phyloP scores from a whole-genome alignment of 495 filamentous ascomycete species.

The Glarea lozoyensis region DNA sequence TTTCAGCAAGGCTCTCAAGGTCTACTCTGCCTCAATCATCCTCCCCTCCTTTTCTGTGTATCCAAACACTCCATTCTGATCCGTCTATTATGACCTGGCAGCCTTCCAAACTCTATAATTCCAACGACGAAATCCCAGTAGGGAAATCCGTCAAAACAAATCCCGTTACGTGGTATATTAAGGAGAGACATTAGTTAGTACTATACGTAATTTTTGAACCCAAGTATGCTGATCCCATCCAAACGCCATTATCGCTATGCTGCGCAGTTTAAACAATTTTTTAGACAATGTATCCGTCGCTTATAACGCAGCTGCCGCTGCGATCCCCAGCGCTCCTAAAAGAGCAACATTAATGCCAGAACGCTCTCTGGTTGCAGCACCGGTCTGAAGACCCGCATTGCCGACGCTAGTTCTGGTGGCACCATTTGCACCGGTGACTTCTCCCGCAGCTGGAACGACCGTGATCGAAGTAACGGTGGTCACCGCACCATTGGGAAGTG shows the following conservation, averaged over 20 bases:
- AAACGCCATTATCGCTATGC: slow-evolving; percentile 11
- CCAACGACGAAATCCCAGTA: too few species aligned
- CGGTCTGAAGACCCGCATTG: slow-evolving; percentile 12
- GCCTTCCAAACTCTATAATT: too few species aligned
- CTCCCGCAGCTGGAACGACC: slow-evolving; percentile 14
- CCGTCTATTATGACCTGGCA: too few species aligned
- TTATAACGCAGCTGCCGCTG: slow-evolving; percentile 11
- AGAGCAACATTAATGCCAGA: neutral
- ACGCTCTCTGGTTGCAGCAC: neutral
- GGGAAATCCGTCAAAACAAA: too few species aligned
- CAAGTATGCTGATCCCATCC: too few species aligned
- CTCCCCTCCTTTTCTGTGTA: too few species aligned
- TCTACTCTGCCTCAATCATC: too few species aligned
- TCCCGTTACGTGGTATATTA: too few species aligned
- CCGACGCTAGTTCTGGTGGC: neutral
- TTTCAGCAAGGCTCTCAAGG: too few species aligned
- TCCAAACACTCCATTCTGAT: too few species aligned
- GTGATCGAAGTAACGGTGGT: slow-evolving; percentile 13
- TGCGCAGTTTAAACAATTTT: neutral
- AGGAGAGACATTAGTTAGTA: slow-evolving; percentile 17
- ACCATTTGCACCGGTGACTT: neutral
- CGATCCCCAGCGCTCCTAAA: slow-evolving; percentile 9
- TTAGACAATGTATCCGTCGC: neutral
- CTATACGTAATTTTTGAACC: too few species aligned
- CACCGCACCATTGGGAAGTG: slow-evolving; percentile 7